phyloP scores from a whole-genome alignment of 495 filamentous ascomycete species.

The Hypoxylon fuscum region DNA sequence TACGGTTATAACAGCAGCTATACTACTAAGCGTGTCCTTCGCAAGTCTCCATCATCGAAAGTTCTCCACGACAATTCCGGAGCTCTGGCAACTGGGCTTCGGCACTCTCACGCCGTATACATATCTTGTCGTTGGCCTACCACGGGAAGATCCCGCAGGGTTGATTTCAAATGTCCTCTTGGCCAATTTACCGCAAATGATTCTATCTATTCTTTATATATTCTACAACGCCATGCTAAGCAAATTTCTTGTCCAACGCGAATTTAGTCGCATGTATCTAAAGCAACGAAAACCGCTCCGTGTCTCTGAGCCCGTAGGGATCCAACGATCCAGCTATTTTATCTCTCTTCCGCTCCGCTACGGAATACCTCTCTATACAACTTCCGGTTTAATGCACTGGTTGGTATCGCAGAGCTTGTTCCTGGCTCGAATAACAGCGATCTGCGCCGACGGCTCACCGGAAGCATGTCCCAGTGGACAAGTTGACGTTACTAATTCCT shows the following conservation, averaged over 20 bases:
- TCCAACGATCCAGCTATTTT: constrained; percentile 52
- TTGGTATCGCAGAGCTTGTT: constrained; percentile 54
- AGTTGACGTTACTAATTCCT: constrained; percentile 13
- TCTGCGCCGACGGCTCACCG: not conserved
- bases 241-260: constrained; percentile 27
- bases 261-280: constrained; percentile 32
- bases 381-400: constrained; percentile 50
- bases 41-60: not conserved
- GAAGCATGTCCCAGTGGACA: not conserved
- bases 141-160: constrained; percentile 14
- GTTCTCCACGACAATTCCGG: constrained; percentile 17
- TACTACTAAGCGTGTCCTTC: not conserved
- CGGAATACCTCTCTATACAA: constrained; percentile 43
- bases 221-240: constrained; percentile 24
- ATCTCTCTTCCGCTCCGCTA: constrained; percentile 54
- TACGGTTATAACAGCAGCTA: not conserved
- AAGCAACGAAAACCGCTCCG: constrained; percentile 48
- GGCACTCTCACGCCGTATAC: constrained; percentile 41
- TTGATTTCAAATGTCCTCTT: constrained; percentile 39
- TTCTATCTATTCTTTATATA: constrained; percentile 55
- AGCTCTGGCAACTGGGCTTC: constrained; percentile 40
- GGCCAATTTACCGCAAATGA: constrained; percentile 55
- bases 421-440: constrained; percentile 32
- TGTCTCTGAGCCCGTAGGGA: constrained; percentile 46
- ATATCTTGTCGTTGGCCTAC: constrained; percentile 26